Evolutionary conservation across 176 grass and related monocot genomes (phyloP), one percentile per base, ranked within the genome.

Genomic region (Juncus inflexus): DNA sequence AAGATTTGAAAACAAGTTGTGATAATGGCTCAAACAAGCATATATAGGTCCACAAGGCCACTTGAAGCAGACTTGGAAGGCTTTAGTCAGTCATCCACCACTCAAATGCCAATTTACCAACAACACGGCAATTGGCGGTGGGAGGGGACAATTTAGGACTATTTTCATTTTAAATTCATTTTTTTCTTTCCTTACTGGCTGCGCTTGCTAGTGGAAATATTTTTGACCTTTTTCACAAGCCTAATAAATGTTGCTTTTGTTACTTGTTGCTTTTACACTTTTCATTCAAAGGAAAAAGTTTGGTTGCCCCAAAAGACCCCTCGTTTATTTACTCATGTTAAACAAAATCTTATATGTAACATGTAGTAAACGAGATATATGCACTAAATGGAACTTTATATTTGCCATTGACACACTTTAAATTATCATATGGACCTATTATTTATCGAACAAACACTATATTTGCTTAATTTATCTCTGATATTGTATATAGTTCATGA

Each of bases 71-170:
- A 2, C 45, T 35, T n/a, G 5, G 8, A 57, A 56, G 69, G 54
- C 69, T 35, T 35, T 65, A 40, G 45, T 75, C 4, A 55, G 45
- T 75, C 4, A 55, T 28, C 72, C 61, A 64, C 64, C 61, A 6
- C 42, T 54, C 35, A 75, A 75, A 43, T 55, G 60, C 19, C 19
- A 28, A 28, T 28, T 28, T 28, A 28, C 19, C 19, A 28, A 28
- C 19, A 28, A 28, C 19, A 28, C 19, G 19, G 19, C 19, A 28
- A 28, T 28, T 47, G 61, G 69, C 61, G 64, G 64, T 42, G 43
- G 42, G 40, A n/a, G 11, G 64, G 64, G 50, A 13, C 36, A 11
- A 47, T 0, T 40, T 47, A 19, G 40, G 41, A 47, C 12, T 15
- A 47, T 66, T 66, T 9, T 41, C 8, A 47, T 47, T 47, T 47